A percentile compares a stretch with the other conserved stretches of the same genome.
phyloP scores from a whole-genome alignment of 176 grass and related monocot genomes.

The Echinochloa phyllopogon region DNA sequence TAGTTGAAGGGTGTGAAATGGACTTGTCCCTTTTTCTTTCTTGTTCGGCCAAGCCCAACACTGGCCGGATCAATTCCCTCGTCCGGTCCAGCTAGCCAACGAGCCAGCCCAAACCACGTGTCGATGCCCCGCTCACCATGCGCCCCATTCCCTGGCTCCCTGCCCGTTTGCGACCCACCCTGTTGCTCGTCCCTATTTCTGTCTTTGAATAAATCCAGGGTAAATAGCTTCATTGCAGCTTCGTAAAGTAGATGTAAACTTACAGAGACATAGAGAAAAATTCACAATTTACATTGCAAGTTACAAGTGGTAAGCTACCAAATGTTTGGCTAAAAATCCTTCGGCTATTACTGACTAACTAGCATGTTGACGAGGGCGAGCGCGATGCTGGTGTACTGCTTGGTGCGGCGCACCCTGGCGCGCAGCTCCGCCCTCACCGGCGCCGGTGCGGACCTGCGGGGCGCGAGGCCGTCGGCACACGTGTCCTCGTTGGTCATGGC shows the following conservation, averaged over 20 bases:
- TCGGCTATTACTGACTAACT: background rate
- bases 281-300: background rate
- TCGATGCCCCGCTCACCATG: too few relatives aligned
- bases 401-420: background rate
- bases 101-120: too few relatives aligned
- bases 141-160: too few relatives aligned
- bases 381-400: constrained; percentile 19
- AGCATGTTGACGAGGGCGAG: constrained; percentile 33
- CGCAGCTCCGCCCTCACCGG: constrained; percentile 38
- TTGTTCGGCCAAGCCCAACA: too few relatives aligned
- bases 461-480: background rate
- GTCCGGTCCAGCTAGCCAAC: too few relatives aligned
- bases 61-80: too few relatives aligned
- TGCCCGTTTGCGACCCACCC: too few relatives aligned
- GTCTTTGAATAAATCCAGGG: too few relatives aligned
- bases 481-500: constrained; percentile 32
- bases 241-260: background rate
- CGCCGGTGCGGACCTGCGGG: background rate
- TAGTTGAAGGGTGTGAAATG: too few relatives aligned
- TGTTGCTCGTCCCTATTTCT: too few relatives aligned
- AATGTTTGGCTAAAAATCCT: background rate
- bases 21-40: too few relatives aligned
- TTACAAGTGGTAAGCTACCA: background rate
- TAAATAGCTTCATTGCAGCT: too few relatives aligned
- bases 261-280: background rate